Percentiles rank a stretch among this genome's conserved stretches.
Conservation (phyloP, 371 early-diverging fungal genomes). For the Rhizopus stolonifer region DNA sequence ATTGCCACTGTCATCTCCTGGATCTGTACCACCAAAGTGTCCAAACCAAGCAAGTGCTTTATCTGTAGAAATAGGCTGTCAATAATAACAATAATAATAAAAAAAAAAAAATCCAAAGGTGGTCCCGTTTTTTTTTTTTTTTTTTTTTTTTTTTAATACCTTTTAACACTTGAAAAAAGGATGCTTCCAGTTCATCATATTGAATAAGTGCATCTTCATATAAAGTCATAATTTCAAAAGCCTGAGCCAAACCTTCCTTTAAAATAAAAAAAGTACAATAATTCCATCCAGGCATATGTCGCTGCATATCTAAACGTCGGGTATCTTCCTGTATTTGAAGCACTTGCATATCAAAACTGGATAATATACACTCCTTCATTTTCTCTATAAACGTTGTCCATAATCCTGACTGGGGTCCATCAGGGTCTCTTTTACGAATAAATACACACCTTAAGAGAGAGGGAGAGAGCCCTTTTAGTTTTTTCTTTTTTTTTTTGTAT, state of each 20-base stretch:
- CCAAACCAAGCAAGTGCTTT: constrained; percentile 90
- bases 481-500: too few relatives aligned
- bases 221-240: constrained; percentile 84
- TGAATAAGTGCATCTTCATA: constrained; percentile 87
- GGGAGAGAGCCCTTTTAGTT: background rate
- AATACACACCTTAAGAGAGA: constrained; percentile 54
- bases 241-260: constrained; percentile 88
- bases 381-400: constrained; percentile 79
- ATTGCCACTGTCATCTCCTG: constrained; percentile 85
- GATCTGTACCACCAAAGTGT: constrained; percentile 82
- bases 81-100: too few relatives aligned
- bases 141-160: constrained; percentile 30
- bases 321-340: constrained; percentile 85
- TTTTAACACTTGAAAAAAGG: constrained; percentile 84
- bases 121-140: background rate
- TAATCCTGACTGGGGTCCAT: constrained; percentile 64
- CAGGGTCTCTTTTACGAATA: constrained; percentile 59
- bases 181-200: constrained; percentile 95
- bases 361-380: constrained; percentile 79
- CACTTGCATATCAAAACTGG: constrained; percentile 80
- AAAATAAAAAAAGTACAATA: constrained; percentile 94
- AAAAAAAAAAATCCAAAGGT: background rate
- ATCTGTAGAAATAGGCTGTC: constrained; percentile 31
- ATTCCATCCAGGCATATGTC: constrained; percentile 97
- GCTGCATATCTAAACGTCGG: constrained; percentile 82